These are phyloP conservation scores for Hyparrhenia diplandra DNA, from an alignment of 176 grass and related monocot species.

Conservation along the genomic window DNA sequence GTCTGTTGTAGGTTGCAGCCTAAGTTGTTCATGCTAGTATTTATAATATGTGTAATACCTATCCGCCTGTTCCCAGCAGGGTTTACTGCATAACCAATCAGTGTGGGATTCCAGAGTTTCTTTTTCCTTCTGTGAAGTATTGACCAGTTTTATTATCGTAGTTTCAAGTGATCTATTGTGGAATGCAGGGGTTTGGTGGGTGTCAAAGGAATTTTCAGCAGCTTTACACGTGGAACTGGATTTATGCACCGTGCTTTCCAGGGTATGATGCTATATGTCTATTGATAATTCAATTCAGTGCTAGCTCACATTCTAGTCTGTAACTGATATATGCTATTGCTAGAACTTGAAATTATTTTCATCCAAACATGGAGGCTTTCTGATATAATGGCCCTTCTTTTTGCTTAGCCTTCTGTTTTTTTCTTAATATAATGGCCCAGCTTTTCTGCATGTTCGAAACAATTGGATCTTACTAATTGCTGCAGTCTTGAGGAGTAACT, in stretches of 20 bases:
- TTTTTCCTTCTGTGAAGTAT: background rate
- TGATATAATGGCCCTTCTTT: background rate
- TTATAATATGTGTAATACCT: background rate
- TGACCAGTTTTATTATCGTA: background rate
- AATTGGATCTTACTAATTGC: background rate
- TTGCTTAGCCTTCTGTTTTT: background rate
- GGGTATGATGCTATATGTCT: constrained; percentile 47
- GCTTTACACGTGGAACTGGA: constrained; percentile 93
- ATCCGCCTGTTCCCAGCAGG: background rate
- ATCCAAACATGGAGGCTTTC: background rate
- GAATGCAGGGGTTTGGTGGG: constrained; percentile 90
- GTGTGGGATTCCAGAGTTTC: constrained; percentile 3
- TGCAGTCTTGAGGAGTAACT: background rate
- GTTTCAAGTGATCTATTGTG: constrained; percentile 36
- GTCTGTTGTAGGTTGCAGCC: background rate
- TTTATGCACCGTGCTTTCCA: constrained; percentile 99
- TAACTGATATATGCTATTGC: background rate
- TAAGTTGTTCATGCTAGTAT: background rate
- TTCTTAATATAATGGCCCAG: background rate
- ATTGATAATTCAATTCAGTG: constrained; percentile 19
- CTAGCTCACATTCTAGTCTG: background rate
- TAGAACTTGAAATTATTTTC: background rate
- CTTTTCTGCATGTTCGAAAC: background rate
- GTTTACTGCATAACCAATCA: constrained; percentile 6
- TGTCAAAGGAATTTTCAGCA: constrained; percentile 94